Evolutionary conservation across 78 protist genomes (phyloP).

Genomic region (Diacronema lutheri): DNA sequence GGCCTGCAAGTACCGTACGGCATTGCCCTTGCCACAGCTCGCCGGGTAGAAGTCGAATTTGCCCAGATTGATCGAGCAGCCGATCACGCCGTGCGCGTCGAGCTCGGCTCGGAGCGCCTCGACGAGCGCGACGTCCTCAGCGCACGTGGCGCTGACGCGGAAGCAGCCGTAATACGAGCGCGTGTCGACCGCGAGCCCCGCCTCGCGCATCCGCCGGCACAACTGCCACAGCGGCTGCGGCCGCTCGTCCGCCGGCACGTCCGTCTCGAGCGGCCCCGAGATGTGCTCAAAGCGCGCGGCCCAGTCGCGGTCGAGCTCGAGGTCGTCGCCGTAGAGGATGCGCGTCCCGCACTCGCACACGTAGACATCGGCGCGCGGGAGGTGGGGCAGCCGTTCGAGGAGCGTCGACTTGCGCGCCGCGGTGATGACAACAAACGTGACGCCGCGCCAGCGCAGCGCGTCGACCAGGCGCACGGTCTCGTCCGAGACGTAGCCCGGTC

Average conservation of each 20-base stretch:
- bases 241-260: neutral
- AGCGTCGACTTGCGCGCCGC: conserved; percentile 8
- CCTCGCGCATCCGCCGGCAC: neutral
- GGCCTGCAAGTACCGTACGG: neutral
- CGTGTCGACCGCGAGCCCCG: neutral
- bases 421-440: neutral
- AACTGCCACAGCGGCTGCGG: conserved; percentile 14
- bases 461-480: neutral
- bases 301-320: neutral
- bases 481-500: neutral
- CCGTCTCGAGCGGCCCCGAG: conserved; percentile 3
- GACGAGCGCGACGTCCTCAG: no score
- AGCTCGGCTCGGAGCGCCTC: neutral
- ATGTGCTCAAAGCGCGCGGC: neutral
- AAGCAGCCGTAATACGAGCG: conserved; percentile 18
- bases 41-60: conserved; percentile 3
- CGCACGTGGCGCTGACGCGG: neutral
- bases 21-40: neutral
- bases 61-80: conserved; percentile 10
- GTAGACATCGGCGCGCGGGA: neutral
- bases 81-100: neutral
- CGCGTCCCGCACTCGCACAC: neutral
- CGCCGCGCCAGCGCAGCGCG: neutral
- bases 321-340: neutral
- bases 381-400: conserved; percentile 6